Percentiles rank a stretch among this genome's conserved stretches.
phyloP scores from a whole-genome alignment of 495 filamentous ascomycete genomes.

The Xylaria nigripes region DNA sequence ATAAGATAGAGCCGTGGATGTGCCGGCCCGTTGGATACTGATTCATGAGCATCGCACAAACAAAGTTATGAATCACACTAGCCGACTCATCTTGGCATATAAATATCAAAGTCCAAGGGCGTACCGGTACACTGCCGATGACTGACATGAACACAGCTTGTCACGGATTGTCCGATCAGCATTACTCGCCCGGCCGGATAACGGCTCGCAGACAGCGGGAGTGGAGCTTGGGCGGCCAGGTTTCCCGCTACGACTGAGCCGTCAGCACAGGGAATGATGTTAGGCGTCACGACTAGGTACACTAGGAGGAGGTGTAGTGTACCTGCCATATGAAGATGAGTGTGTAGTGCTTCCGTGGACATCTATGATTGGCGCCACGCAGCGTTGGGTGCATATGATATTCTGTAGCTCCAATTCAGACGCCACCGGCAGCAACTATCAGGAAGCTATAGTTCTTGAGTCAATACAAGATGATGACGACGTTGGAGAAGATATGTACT shows the following conservation, averaged over 20 bases:
- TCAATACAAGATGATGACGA: neutral
- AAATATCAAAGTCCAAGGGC: neutral
- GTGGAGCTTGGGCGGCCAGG: neutral
- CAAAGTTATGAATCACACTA: neutral
- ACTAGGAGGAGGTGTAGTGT: neutral
- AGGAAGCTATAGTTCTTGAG: neutral
- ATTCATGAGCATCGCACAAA: neutral
- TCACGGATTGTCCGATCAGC: neutral
- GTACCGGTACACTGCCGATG: too few relatives aligned
- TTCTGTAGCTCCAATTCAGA: neutral
- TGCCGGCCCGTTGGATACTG: too few relatives aligned
- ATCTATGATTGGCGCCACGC: conserved; percentile 1
- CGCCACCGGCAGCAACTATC: neutral
- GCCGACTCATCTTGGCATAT: neutral
- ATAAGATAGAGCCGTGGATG: neutral
- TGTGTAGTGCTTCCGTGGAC: neutral
- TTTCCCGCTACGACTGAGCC: neutral
- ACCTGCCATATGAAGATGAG: neutral
- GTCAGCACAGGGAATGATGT: neutral
- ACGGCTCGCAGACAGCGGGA: neutral
- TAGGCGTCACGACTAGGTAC: neutral
- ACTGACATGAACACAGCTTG: neutral
- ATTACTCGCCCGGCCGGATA: neutral
- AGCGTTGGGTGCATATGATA: neutral
- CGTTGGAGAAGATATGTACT: neutral